Evolutionary conservation across 106 monocot genomes (phyloP).

Genomic region (Triglochin maritima): DNA sequence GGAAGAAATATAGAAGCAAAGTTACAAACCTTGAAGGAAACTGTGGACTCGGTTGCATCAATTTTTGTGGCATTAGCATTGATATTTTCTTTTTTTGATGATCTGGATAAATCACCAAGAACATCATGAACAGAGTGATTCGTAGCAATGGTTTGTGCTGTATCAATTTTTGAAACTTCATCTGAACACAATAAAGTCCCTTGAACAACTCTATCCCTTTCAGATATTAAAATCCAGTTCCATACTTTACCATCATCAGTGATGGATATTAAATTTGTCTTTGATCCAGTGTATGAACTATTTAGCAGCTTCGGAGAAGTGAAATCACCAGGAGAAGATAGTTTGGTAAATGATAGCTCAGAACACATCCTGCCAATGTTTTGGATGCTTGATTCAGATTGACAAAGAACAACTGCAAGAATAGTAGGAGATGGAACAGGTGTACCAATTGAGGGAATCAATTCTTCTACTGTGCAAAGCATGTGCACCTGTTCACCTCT

Average conservation of each 20-base stretch:
- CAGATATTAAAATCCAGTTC: constrained; percentile 69
- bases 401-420: constrained; percentile 62
- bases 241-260: constrained; percentile 98
- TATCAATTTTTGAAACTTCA: background rate
- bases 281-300: constrained; percentile 14
- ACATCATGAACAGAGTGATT: constrained; percentile 13
- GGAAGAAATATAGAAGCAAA: background rate
- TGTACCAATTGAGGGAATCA: constrained; percentile 88
- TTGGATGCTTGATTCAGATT: constrained; percentile 55
- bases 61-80: background rate
- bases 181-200: background rate
- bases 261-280: constrained; percentile 51
- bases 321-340: constrained; percentile 7
- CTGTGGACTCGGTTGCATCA: constrained; percentile 9
- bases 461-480: constrained; percentile 62
- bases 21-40: constrained; percentile 35
- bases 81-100: constrained; percentile 12
- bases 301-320: constrained; percentile 14
- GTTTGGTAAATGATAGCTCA: constrained; percentile 13
- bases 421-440: constrained; percentile 73
- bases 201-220: constrained; percentile 14
- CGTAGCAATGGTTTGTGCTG: background rate
- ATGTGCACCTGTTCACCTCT: constrained; percentile 77
- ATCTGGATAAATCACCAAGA: constrained; percentile 11
- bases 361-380: constrained; percentile 38